These are phyloP conservation scores for Vaccinium vitisidaea DNA, from an alignment of 148 eudicot genomes.

Conservation along the genomic window DNA sequence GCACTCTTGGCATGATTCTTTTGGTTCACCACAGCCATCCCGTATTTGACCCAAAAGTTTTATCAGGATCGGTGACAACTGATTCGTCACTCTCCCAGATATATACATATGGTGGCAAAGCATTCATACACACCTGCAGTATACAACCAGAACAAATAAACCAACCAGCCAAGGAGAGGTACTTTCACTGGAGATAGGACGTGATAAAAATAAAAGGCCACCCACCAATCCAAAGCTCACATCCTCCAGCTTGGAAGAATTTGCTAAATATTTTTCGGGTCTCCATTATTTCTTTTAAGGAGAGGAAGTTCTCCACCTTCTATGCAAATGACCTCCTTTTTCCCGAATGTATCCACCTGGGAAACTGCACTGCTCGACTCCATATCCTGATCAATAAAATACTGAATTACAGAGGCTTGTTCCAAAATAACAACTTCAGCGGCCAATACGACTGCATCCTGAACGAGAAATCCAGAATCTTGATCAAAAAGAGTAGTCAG, in stretches of 20 bases:
- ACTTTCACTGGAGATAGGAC: conserved; percentile 20
- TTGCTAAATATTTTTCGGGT: conserved; percentile 96
- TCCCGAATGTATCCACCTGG: conserved; percentile 37
- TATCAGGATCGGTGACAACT: conserved; percentile 80
- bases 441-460: conserved; percentile 79
- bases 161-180: conserved; percentile 3
- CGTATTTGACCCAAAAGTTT: conserved; percentile 98
- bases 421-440: conserved; percentile 97
- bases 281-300: conserved; percentile 99
- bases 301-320: conserved; percentile 92
- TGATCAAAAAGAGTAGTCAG: conserved; percentile 96
- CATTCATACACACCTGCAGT: conserved; percentile 92
- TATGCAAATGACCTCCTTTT: conserved; percentile 83
- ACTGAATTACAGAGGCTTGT: conserved; percentile 74
- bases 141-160: conserved; percentile 6
- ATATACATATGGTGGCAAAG: conserved; percentile 94
- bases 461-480: conserved; percentile 94
- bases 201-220: conserved; percentile 13
- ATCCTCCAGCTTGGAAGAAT: conserved; percentile 98
- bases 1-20: conserved; percentile 82
- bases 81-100: conserved; percentile 98
- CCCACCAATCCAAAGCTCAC: conserved; percentile 98
- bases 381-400: conserved; percentile 50
- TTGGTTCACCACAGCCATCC: conserved; percentile 94
- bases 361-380: conserved; percentile 29